Evolutionary conservation across 2,329 filamentous ascomycete genomes (phyloP).

Genomic region (Ophiobolus disseminans): DNA sequence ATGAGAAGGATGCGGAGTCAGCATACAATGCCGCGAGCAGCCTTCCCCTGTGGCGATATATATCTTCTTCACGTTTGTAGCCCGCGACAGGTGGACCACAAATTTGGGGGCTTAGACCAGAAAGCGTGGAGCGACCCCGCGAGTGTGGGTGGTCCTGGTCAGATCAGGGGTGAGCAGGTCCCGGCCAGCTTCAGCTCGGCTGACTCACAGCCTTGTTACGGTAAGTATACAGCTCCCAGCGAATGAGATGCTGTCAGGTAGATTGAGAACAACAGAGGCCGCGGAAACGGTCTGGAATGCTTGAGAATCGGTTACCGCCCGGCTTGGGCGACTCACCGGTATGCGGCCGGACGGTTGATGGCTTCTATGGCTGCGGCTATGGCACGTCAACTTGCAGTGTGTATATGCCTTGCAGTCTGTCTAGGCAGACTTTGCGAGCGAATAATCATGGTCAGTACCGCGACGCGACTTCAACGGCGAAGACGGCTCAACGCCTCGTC

Average conservation of each 20-base stretch:
- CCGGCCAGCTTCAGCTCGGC: slow-evolving; percentile 25
- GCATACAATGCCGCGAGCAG: slow-evolving; percentile 22
- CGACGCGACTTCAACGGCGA: not conserved
- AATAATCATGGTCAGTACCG: not conserved
- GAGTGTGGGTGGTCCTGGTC: slow-evolving; percentile 23
- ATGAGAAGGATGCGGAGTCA: slow-evolving; percentile 14
- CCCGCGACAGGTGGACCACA: slow-evolving; percentile 17
- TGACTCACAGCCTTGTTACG: slow-evolving; percentile 42
- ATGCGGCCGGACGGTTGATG: slow-evolving; percentile 26
- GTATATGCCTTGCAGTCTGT: slow-evolving; percentile 24
- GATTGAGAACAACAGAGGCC: slow-evolving; percentile 13
- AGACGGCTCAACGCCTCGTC: slow-evolving; percentile 2
- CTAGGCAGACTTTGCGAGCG: slow-evolving; percentile 34
- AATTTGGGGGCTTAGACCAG: slow-evolving; percentile 42
- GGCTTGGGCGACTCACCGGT: slow-evolving; percentile 34
- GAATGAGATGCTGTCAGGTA: slow-evolving; percentile 22
- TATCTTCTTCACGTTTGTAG: slow-evolving; percentile 21
- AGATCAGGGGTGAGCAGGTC: slow-evolving; percentile 35
- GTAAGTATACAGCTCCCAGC: slow-evolving; percentile 23
- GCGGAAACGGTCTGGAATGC: slow-evolving; percentile 16
- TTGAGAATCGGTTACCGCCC: slow-evolving; percentile 23
- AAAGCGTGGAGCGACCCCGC: slow-evolving; percentile 30
- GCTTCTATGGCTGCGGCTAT: slow-evolving; percentile 15
- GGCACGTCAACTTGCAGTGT: slow-evolving; percentile 29
- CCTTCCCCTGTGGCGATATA: slow-evolving; percentile 37